Conservation (phyloP, 768 basidiomycete genomes). For the Ephemerocybe angulata region DNA sequence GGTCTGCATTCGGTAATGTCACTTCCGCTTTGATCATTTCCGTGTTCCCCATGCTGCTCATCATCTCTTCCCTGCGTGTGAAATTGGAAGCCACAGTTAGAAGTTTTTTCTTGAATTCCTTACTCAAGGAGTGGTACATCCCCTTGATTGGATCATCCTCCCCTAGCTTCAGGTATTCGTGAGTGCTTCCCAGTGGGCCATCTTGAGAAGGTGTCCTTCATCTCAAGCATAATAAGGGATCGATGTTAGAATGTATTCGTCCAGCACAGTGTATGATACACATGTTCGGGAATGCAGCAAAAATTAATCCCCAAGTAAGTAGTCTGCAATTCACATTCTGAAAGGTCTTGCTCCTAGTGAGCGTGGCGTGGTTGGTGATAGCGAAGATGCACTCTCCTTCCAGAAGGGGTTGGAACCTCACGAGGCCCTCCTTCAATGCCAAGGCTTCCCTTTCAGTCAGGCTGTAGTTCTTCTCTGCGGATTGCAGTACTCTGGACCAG, state of each 20-base stretch:
- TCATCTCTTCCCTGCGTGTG: too few relatives aligned
- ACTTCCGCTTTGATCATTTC: too few relatives aligned
- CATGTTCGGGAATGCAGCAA: constrained; percentile 33
- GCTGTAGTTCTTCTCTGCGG: constrained; percentile 33
- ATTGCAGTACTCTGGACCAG: too few relatives aligned
- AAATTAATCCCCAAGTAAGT: constrained; percentile 32
- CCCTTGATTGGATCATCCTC: not conserved
- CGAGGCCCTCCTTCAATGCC: constrained; percentile 32
- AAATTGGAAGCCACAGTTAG: too few relatives aligned
- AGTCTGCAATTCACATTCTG: constrained; percentile 36
- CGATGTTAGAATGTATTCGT: constrained; percentile 36
- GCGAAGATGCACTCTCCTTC: constrained; percentile 31
- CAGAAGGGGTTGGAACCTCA: constrained; percentile 34
- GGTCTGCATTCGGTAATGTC: too few relatives aligned
- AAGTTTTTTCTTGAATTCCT: too few relatives aligned
- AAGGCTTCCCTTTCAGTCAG: constrained; percentile 38
- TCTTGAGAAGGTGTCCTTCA: constrained; percentile 17
- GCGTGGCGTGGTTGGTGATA: constrained; percentile 30
- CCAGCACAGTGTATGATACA: too few relatives aligned
- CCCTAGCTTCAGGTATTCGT: not conserved
- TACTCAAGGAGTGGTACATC: too few relatives aligned
- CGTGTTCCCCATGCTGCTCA: too few relatives aligned
- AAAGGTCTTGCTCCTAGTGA: constrained; percentile 35
- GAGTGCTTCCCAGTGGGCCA: constrained; percentile 29
- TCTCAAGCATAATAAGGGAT: constrained; percentile 33